These are phyloP conservation scores for Chlamydomonas applanata DNA, from an alignment of 139 green algal species.

Conservation along the genomic window DNA sequence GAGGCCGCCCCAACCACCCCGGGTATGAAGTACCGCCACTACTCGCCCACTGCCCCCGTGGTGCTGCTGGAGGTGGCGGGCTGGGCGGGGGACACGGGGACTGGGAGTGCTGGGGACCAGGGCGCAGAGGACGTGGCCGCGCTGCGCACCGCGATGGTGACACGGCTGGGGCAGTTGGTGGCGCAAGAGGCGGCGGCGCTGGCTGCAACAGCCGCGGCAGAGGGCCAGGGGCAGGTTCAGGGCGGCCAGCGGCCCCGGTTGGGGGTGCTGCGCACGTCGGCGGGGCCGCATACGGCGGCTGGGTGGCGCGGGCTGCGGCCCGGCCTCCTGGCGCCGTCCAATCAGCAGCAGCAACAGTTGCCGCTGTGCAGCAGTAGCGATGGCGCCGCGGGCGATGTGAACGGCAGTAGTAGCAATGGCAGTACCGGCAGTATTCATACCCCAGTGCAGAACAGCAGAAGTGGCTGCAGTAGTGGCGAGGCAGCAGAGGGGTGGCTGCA, in stretches of 20 bases:
- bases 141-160: not conserved
- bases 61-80: constrained; percentile 27
- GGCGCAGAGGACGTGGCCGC: not conserved
- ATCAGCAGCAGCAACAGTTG: not conserved
- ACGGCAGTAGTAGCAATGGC: not conserved
- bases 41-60: constrained; percentile 48
- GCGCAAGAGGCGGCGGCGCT: not conserved
- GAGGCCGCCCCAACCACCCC: constrained; percentile 52
- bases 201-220: not conserved
- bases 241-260: not conserved
- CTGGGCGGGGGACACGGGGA: not conserved
- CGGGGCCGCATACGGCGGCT: not conserved
- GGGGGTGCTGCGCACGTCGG: constrained; percentile 1
- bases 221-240: not conserved
- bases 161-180: not conserved
- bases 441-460: not conserved
- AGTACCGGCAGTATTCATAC: not conserved
- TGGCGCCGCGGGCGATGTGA: not conserved
- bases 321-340: no score
- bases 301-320: not conserved
- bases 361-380: not conserved
- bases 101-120: no score
- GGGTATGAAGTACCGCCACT: constrained; percentile 71
- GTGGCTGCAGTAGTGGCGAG: not conserved
- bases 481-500: not conserved